phyloP scores from a whole-genome alignment of 257 asterid species.

The Ballota nigra region DNA sequence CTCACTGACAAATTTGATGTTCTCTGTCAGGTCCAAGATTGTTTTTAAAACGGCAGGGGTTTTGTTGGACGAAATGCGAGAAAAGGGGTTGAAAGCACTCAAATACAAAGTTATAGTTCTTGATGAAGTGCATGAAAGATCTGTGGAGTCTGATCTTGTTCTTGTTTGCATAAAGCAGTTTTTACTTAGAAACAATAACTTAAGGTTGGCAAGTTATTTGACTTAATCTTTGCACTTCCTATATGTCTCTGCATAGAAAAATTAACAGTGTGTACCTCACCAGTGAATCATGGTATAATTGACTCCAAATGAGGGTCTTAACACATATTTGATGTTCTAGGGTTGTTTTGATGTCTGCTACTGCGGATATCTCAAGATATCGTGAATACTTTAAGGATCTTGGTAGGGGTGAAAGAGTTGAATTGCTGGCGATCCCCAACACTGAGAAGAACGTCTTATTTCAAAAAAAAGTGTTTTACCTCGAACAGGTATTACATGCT shows the following conservation, averaged over 20 bases:
- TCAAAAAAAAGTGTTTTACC: constrained; percentile 72
- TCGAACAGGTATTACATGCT: constrained; percentile 65
- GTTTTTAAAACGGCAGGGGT: constrained; percentile 99
- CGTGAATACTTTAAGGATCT: constrained; percentile 88
- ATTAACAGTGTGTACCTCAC: not conserved
- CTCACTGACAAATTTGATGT: constrained; percentile 18
- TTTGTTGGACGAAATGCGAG: constrained; percentile 95
- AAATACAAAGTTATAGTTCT: constrained; percentile 90
- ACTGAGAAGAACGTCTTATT: constrained; percentile 48
- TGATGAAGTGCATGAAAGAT: constrained; percentile 99
- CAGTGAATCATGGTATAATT: not conserved
- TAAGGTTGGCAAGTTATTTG: constrained; percentile 51
- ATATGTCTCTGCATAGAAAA: not conserved
- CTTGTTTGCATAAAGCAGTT: constrained; percentile 94
- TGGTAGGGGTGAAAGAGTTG: constrained; percentile 91
- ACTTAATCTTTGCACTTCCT: not conserved
- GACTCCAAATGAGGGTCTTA: constrained; percentile 20
- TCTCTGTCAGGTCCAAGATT: constrained; percentile 68
- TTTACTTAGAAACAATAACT: constrained; percentile 56
- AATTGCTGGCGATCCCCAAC: constrained; percentile 77
- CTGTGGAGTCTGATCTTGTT: constrained; percentile 96
- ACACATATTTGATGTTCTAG: constrained; percentile 45
- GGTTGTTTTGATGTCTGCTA: constrained; percentile 99
- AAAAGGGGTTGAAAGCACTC: constrained; percentile 82
- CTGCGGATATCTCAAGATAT: constrained; percentile 85